Evolutionary conservation across 805 yeast species (phyloP), one percentile per base, ranked within the genome.

Genomic region (Clavispora phyllophila): DNA sequence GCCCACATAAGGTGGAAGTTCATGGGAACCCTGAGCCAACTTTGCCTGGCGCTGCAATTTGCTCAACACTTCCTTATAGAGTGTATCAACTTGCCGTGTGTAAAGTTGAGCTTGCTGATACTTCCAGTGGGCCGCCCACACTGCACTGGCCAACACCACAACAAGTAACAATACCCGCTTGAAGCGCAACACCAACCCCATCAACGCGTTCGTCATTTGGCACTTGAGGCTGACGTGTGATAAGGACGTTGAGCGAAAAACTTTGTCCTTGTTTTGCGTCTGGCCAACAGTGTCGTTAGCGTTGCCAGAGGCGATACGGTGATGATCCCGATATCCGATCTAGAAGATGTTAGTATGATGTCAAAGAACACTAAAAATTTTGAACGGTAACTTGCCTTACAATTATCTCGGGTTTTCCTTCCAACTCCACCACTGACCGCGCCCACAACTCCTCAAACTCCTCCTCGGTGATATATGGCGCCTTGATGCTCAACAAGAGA

Each of bases 361-460:
- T 24, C 18, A 17, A 24, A 36, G 7, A 42, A 35, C 19, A 39
- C 8, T 5, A 15, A 5, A 17, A 17, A 27, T 28, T n/a, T 27
- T 12, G 50, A 43, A 26, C 31, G 36, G 48, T 44, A 75, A 81
- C 87, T 75, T 81, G 86, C 86, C 93, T 82, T 77, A 84, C 84
- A 65, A 75, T 79, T 58, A 83, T 73, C 60, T 81, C 87, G 34
- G 85, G 82, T 65, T 82, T 84, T 43, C 68, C 72, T 48, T 78
- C 77, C 48, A 87, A 71, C 53, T 80, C 82, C 27, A 67, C 58
- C 2, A 81, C 56, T n/a, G 82, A 82, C 52, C 78, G 75, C 20
- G 57, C 56, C 96, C 96, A 88, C 45, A 85, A 70, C 45, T 79
- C 84, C 50, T 84, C 83, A 59, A 84, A 86, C 48, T 87, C 93